Evolutionary conservation across 192 early-diverging fungal species (phyloP).

Genomic region (Coemansia asiatica): DNA sequence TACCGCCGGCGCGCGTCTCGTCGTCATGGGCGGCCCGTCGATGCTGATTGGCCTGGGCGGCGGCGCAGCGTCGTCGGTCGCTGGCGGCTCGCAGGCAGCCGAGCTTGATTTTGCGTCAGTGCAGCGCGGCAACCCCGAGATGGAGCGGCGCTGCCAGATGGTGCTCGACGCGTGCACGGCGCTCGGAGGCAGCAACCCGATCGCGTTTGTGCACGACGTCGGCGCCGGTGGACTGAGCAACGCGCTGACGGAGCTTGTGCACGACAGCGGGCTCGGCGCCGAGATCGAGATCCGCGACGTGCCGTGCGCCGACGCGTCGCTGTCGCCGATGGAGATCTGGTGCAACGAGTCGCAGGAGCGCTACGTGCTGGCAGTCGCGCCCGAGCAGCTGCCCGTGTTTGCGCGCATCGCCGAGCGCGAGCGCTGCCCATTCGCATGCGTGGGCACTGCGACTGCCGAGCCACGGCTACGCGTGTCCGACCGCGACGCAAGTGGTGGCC

Average conservation of each 20-base stretch:
- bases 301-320: conserved; percentile 83
- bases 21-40: conserved; percentile 93
- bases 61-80: conserved; percentile 96
- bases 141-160: conserved; percentile 96
- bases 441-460: conserved; percentile 85
- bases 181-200: conserved; percentile 76
- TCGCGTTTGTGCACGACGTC: conserved; percentile 97
- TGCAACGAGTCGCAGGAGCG: conserved; percentile 99
- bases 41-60: conserved; percentile 99
- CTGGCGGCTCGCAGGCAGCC: conserved; percentile 80
- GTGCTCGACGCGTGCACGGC: conserved; percentile 93
- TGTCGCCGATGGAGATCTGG: conserved; percentile 99
- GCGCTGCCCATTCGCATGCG: conserved; percentile 86
- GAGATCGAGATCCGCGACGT: conserved; percentile 88
- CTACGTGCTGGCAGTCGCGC: conserved; percentile 90
- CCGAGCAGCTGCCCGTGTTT: conserved; percentile 69
- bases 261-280: conserved; percentile 91
- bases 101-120: conserved; percentile 97
- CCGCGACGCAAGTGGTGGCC: conserved; percentile 52
- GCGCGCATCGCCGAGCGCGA: conserved; percentile 81
- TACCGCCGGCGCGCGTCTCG: conserved; percentile 71
- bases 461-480: conserved; percentile 80
- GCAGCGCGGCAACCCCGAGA: conserved; percentile 99
- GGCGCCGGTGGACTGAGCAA: conserved; percentile 99
- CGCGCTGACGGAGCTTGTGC: conserved; percentile 96